These are phyloP conservation scores for Neofusicoccum sp. DNA, from an alignment of 2,329 filamentous ascomycete species.

Conservation along the genomic window DNA sequence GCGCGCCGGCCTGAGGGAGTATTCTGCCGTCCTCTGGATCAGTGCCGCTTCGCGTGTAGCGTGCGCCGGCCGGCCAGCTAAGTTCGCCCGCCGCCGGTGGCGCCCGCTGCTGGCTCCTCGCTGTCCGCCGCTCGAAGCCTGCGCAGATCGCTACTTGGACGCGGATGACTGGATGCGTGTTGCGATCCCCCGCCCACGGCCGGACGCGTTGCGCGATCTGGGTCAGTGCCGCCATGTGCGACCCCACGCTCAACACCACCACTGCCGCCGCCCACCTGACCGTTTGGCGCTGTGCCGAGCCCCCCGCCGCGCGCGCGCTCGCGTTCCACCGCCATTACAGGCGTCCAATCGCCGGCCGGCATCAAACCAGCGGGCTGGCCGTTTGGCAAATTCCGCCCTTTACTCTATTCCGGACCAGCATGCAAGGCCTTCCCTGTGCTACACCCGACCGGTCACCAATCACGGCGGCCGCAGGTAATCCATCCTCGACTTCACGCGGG, in stretches of 20 bases:
- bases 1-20: conserved; percentile 4
- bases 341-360: background rate
- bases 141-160: background rate
- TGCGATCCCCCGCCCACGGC: background rate
- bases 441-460: background rate
- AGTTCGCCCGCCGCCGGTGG: background rate
- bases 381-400: background rate
- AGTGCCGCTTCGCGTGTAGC: background rate
- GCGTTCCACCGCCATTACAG: background rate
- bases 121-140: background rate
- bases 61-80: background rate
- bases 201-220: background rate
- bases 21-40: background rate
- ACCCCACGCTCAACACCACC: background rate
- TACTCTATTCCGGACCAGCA: background rate
- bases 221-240: background rate
- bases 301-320: background rate
- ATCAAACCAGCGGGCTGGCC: background rate
- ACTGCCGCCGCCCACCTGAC: background rate
- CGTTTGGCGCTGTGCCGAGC: background rate
- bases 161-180: background rate
- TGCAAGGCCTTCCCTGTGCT: conserved; percentile 1
- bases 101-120: background rate
- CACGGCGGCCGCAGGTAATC: background rate
- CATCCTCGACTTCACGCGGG: background rate